Evolutionary conservation across 495 filamentous ascomycete genomes (phyloP).

Genomic region (Hypomontagnella monticulosa): DNA sequence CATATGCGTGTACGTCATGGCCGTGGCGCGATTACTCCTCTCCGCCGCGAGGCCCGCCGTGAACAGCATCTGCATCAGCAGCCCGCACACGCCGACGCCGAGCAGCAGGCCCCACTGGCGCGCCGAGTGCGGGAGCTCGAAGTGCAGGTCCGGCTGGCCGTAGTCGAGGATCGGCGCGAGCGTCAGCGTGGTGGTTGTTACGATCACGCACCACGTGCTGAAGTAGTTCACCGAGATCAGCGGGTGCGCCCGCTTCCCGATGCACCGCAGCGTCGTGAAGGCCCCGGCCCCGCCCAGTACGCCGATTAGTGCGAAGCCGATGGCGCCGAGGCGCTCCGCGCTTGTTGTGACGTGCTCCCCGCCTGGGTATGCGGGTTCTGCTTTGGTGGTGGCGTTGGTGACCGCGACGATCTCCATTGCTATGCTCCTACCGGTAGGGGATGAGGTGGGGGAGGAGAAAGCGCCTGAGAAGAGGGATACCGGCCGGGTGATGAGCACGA

Average conservation of each 20-base stretch:
- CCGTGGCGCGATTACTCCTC: conserved; percentile 76
- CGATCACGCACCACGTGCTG: conserved; percentile 71
- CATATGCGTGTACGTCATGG: conserved; percentile 94
- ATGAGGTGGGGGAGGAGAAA: conserved; percentile 6
- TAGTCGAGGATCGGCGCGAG: conserved; percentile 57
- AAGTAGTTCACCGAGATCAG: conserved; percentile 91
- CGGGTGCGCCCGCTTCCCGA: conserved; percentile 84
- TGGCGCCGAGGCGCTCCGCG: conserved; percentile 74
- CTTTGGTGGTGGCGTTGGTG: conserved; percentile 38
- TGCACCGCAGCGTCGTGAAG: conserved; percentile 83
- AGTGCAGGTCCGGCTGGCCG: conserved; percentile 62
- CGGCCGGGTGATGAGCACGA: conserved; percentile 86
- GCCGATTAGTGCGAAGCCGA: conserved; percentile 78
- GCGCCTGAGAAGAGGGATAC: conserved; percentile 61
- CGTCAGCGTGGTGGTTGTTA: conserved; percentile 67
- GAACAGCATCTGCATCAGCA: conserved; percentile 88
- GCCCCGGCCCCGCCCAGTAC: conserved; percentile 82
- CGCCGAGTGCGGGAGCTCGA: conserved; percentile 67
- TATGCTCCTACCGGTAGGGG: conserved; percentile 15
- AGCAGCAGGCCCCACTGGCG: conserved; percentile 78
- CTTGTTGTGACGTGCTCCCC: conserved; percentile 38
- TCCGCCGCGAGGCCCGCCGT: conserved; percentile 79
- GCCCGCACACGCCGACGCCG: conserved; percentile 77
- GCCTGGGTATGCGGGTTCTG: conserved; percentile 27
- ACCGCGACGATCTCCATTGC: conserved; percentile 35